These are phyloP conservation scores for Lepidium aucheri DNA, from an alignment of 345 rosid genomes.

Conservation along the genomic window DNA sequence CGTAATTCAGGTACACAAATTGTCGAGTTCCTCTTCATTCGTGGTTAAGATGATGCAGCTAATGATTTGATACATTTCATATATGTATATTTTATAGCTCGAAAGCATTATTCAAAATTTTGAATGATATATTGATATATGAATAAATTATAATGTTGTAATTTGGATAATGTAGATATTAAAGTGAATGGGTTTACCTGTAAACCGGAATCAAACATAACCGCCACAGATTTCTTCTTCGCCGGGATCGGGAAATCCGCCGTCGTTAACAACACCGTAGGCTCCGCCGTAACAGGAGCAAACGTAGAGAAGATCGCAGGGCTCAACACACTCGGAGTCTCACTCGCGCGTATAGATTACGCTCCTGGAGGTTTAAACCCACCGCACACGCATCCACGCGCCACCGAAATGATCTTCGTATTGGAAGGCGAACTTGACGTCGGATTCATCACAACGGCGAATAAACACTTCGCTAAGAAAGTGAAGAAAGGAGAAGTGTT, in stretches of 20 bases:
- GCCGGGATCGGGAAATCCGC: constrained; percentile 43
- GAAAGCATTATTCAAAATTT: no score
- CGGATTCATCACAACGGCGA: constrained; percentile 55
- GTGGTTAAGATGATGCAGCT: no score
- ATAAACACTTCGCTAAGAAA: constrained; percentile 41
- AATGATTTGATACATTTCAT: no score
- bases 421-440: constrained; percentile 55
- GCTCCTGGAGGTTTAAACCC: constrained; percentile 54
- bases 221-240: constrained; percentile 54
- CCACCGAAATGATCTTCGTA: constrained; percentile 52
- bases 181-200: constrained; percentile 59
- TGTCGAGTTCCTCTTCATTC: no score
- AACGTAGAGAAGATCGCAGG: constrained; percentile 62
- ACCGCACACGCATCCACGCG: constrained; percentile 70
- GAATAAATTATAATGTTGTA: not conserved
- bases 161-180: constrained; percentile 15
- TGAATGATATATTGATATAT: not conserved
- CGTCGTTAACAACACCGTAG: constrained; percentile 39
- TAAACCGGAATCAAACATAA: constrained; percentile 41
- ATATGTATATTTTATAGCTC: not conserved
- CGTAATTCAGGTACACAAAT: constrained; percentile 44
- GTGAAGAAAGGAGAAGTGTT: constrained; percentile 56
- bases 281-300: constrained; percentile 45
- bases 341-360: constrained; percentile 53
- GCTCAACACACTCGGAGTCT: constrained; percentile 60